Evolutionary conservation across 805 yeast genomes (phyloP).

Genomic region (Teunomyces gatunensis): DNA sequence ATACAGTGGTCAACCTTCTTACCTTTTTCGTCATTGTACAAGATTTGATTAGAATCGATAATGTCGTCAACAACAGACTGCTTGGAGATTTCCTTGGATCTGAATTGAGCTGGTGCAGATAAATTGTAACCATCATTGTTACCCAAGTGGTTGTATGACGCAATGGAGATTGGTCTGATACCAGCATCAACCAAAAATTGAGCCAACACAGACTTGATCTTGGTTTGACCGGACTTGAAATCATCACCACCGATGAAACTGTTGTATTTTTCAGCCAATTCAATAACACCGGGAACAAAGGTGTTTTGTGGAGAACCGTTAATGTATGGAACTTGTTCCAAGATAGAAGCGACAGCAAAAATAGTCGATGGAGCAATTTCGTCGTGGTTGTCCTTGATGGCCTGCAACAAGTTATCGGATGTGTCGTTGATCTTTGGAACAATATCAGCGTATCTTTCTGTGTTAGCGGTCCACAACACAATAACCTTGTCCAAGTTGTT

Average conservation of each 20-base stretch:
- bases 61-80: slow-evolving; percentile 92
- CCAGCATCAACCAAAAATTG: slow-evolving; percentile 97
- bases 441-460: slow-evolving; percentile 86
- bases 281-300: slow-evolving; percentile 91
- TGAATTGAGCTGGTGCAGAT: slow-evolving; percentile 88
- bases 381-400: slow-evolving; percentile 74
- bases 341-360: slow-evolving; percentile 89
- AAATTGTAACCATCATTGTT: slow-evolving; percentile 94
- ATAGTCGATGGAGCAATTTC: slow-evolving; percentile 93
- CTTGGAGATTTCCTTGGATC: slow-evolving; percentile 93
- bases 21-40: slow-evolving; percentile 79
- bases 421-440: slow-evolving; percentile 83
- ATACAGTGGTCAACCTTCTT: slow-evolving; percentile 87
- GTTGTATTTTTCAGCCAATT: slow-evolving; percentile 75
- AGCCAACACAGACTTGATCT: slow-evolving; percentile 92
- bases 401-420: slow-evolving; percentile 67
- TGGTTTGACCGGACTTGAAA: slow-evolving; percentile 95
- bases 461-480: slow-evolving; percentile 95
- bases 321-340: slow-evolving; percentile 86
- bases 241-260: slow-evolving; percentile 95
- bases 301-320: slow-evolving; percentile 98
- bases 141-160: slow-evolving; percentile 94
- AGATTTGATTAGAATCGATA: slow-evolving; percentile 78
- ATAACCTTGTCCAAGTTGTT: slow-evolving; percentile 83
- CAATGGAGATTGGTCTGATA: slow-evolving; percentile 89